phyloP scores from a whole-genome alignment of 306 rosid species.

The Begonia masoniana region DNA sequence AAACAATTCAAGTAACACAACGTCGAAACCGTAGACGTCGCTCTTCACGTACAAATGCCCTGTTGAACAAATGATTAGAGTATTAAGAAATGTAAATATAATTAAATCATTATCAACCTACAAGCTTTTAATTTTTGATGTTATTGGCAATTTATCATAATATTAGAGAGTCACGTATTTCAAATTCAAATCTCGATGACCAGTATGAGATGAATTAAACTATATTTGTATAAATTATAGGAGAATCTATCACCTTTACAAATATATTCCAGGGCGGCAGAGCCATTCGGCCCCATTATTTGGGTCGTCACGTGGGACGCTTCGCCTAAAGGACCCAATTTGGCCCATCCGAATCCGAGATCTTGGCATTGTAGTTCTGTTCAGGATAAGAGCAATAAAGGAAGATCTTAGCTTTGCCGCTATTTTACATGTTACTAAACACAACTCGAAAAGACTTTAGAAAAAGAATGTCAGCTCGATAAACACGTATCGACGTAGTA shows the following conservation, averaged over 20 bases:
- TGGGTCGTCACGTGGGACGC: slow-evolving; percentile 74
- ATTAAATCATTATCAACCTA: too few relatives aligned
- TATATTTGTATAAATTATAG: too few relatives aligned
- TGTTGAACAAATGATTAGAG: slow-evolving; percentile 9
- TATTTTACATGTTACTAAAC: neutral
- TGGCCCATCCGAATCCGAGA: slow-evolving; percentile 83
- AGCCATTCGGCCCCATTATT: slow-evolving; percentile 70
- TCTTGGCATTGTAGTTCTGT: slow-evolving; percentile 67
- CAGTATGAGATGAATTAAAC: too few relatives aligned
- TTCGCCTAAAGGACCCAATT: slow-evolving; percentile 63
- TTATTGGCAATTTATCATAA: too few relatives aligned
- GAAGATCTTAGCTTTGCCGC: neutral
- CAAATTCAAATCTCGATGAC: too few relatives aligned
- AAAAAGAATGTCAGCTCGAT: too few relatives aligned
- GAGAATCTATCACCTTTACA: slow-evolving; percentile 49
- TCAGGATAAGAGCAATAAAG: slow-evolving; percentile 5
- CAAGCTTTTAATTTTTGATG: too few relatives aligned
- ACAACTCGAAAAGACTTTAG: too few relatives aligned
- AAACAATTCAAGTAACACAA: slow-evolving; percentile 69
- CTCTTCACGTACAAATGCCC: slow-evolving; percentile 88
- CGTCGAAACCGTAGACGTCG: slow-evolving; percentile 88
- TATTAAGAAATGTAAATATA: too few relatives aligned
- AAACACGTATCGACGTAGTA: slow-evolving; percentile 3
- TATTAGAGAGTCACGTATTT: too few relatives aligned
- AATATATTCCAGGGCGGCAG: slow-evolving; percentile 85